Base-by-base conservation (phyloP, 352 stramenopile genomes). In the Phytophthora crassamura region DNA sequence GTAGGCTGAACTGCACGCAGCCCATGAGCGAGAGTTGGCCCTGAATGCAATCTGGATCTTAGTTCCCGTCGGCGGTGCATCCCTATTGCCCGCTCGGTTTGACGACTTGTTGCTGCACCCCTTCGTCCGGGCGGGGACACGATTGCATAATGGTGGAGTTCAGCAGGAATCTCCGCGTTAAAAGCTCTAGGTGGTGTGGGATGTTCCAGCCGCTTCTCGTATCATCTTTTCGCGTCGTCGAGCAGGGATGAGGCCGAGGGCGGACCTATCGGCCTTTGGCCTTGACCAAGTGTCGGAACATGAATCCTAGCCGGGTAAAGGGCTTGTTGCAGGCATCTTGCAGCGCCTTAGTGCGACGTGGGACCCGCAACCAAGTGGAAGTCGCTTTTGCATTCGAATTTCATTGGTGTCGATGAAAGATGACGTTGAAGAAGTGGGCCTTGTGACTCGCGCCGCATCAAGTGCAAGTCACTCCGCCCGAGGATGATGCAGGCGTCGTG, bases 361-460 rank as follows among this genome's bases (percentile, higher is more conserved):
- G 61, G 56, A 75, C 38, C 6, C 7, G 41, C 9, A 32, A n/a
- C 33, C 30, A 30, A 30, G 25, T 56, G 32, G 49, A 28, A 16
- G 64, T 30, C 38, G 39, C 12, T 53, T 30, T 30, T 48, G 51
- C 28, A 28, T 58, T 70, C 54, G 66, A 67, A 63, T 67, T 62
- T 67, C 49, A 16, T 71, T 69, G 59, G 53, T 74, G 59, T 62
- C 46, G 65, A 74, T 59, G 50, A 68, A 64, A 49, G 25, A 41
- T 54, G 56, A 63, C 9, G 55, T 56, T 51, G 52, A 56, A 56
- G 48, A 32, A n/a, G 40, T 20, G 34, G 9, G 22, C 43, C 33
- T 16, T 34, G 32, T 45, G 18, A 35, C 25, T 51, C 48, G 33
- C 25, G 16, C 28, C 6, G 25, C 22, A 50, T 49, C 20, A 49